These are phyloP conservation scores for Paratinospora sagittata DNA, from an alignment of 164 flowering plant genomes.

Conservation along the genomic window DNA sequence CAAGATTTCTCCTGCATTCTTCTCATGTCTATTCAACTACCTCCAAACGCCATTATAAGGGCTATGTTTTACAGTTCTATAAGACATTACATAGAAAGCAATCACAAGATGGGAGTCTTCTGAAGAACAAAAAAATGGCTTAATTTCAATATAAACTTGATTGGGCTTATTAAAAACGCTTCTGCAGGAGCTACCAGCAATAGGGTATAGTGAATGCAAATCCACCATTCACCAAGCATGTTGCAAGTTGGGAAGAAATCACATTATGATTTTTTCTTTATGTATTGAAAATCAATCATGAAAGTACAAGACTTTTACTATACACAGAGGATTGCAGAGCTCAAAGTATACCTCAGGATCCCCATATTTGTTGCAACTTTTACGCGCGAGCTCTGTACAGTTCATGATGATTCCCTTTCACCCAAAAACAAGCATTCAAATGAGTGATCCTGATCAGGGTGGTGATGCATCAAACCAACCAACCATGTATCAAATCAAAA, in stretches of 20 bases:
- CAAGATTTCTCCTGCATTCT: background rate
- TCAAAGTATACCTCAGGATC: constrained; percentile 17
- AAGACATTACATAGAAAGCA: background rate
- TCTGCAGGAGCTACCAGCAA: constrained; percentile 8
- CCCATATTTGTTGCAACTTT: background rate
- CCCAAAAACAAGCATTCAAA: constrained; percentile 4
- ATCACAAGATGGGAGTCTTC: background rate
- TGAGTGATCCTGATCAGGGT: background rate
- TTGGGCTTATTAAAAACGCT: constrained; percentile 21
- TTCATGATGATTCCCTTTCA: constrained; percentile 2
- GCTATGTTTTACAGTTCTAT: background rate
- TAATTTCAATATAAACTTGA: constrained; percentile 9
- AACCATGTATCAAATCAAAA: background rate
- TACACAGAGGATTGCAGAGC: constrained; percentile 27
- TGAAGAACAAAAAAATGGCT: constrained; percentile 17
- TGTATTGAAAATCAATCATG: constrained; percentile 29
- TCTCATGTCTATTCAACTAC: background rate
- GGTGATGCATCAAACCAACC: background rate
- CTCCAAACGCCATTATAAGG: background rate
- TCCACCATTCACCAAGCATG: no score
- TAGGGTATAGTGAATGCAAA: constrained; percentile 4
- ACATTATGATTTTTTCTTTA: constrained; percentile 30
- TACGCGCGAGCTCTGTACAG: background rate
- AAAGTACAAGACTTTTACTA: constrained; percentile 23
- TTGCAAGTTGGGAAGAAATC: constrained; percentile 16